Percentiles rank a stretch among this genome's conserved stretches.
Conservation (phyloP, 257 asterid genomes). For the Solanum arcanum region DNA sequence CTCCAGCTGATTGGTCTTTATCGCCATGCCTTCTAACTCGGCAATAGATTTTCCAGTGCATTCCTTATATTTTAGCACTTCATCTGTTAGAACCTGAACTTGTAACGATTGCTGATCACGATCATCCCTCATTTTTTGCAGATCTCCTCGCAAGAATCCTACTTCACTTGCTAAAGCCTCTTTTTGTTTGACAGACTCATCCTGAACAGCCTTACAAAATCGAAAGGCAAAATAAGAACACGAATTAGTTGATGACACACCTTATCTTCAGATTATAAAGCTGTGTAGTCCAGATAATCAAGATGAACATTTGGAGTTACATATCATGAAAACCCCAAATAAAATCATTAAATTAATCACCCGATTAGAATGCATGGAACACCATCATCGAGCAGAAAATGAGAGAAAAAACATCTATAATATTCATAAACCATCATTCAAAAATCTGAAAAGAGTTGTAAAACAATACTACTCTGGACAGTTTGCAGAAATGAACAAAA, state of each 20-base stretch:
- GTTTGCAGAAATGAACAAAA: not conserved
- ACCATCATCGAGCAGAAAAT: not conserved
- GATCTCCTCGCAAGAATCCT: conserved; percentile 50
- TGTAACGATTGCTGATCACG: conserved; percentile 52
- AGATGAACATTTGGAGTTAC: not conserved
- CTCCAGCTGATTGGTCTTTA: conserved; percentile 56
- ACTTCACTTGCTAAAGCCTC: conserved; percentile 62
- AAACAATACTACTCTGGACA: not conserved
- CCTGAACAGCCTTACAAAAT: conserved; percentile 44
- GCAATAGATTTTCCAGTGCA: conserved; percentile 41
- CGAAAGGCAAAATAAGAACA: not conserved
- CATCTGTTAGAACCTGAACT: conserved; percentile 44
- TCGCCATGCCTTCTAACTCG: conserved; percentile 33
- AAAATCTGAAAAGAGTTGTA: not conserved
- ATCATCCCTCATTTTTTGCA: conserved; percentile 77
- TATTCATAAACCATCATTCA: not conserved
- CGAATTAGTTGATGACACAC: not conserved
- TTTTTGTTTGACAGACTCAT: conserved; percentile 58
- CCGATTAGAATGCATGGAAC: not conserved
- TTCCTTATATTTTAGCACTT: conserved; percentile 53
- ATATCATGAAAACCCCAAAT: not conserved
- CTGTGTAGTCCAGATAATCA: not conserved
- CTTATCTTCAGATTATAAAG: not conserved
- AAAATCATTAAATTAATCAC: not conserved
- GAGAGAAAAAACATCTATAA: not conserved